phyloP scores from a whole-genome alignment of 2,329 filamentous ascomycete genomes.

The Dissoconium aciculare region DNA sequence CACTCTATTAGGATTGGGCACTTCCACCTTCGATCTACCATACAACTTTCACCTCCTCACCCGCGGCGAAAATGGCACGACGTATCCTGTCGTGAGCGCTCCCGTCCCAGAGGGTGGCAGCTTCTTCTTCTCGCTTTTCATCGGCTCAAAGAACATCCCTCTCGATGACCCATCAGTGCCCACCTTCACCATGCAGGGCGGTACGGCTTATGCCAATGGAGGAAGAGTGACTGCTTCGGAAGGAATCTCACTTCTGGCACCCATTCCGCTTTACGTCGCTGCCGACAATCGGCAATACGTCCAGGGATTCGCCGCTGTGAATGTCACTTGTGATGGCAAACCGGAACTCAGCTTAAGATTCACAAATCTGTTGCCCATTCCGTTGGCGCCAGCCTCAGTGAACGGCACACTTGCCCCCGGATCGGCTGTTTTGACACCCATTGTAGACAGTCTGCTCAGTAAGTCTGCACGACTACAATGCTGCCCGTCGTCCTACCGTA shows the following conservation, averaged over 20 bases:
- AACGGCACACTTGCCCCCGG: not conserved
- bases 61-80: not conserved
- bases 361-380: constrained; percentile 1
- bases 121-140: constrained; percentile 3
- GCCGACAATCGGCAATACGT: constrained; percentile 1
- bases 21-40: not conserved
- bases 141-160: not conserved
- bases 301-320: not conserved
- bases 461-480: constrained; percentile 1
- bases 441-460: constrained; percentile 2
- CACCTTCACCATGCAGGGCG: constrained; percentile 1
- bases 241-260: not conserved
- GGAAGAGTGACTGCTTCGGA: not conserved
- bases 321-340: constrained; percentile 3
- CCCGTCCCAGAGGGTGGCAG: not conserved
- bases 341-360: not conserved
- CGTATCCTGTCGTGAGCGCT: not conserved
- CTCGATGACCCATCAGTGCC: not conserved
- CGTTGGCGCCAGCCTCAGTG: not conserved
- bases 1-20: not conserved
- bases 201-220: not conserved
- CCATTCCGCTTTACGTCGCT: not conserved
- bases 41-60: not conserved
- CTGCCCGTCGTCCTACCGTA: not conserved
- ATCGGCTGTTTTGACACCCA: not conserved